Conservation (phyloP, 2,329 filamentous ascomycete genomes). For the Penicillium griseofulvum region DNA sequence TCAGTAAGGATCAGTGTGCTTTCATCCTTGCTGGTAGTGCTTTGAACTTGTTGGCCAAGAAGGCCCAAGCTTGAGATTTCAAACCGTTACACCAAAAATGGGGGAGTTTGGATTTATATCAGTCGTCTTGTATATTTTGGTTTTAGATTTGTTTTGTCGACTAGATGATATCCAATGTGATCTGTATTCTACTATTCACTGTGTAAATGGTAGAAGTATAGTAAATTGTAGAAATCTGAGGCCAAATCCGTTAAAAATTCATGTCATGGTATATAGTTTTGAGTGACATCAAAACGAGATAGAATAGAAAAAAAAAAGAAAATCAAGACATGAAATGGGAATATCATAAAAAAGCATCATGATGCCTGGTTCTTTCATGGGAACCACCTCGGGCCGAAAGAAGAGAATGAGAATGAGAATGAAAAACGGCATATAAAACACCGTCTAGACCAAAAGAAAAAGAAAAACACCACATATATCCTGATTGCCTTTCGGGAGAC, state of each 20-base stretch:
- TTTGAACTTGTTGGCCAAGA: conserved; percentile 78
- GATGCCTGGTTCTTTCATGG: background rate
- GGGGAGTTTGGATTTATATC: conserved; percentile 13
- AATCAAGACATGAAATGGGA: background rate
- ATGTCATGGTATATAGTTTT: conserved; percentile 5
- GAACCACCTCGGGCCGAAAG: background rate
- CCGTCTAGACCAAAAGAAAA: background rate
- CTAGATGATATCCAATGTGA: conserved; percentile 31
- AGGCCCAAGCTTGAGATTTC: conserved; percentile 36
- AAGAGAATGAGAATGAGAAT: background rate
- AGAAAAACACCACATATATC: background rate
- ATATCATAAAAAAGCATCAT: conserved; percentile 9
- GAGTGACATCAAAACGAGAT: background rate
- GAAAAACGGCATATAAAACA: background rate
- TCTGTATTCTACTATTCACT: conserved; percentile 22
- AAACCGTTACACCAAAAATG: conserved; percentile 17
- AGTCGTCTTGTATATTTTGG: conserved; percentile 12
- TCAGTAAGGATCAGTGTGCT: conserved; percentile 83
- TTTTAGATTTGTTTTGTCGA: conserved; percentile 17
- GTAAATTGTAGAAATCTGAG: background rate
- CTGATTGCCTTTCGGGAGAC: background rate
- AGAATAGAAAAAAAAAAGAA: background rate
- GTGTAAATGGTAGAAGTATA: background rate
- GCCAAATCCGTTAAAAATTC: background rate
- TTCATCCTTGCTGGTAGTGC: conserved; percentile 95